Percentiles rank a stretch among this genome's conserved stretches.
These are phyloP conservation scores for Cajanus cajan DNA, from an alignment of 306 rosid species.

Conservation along the genomic window DNA sequence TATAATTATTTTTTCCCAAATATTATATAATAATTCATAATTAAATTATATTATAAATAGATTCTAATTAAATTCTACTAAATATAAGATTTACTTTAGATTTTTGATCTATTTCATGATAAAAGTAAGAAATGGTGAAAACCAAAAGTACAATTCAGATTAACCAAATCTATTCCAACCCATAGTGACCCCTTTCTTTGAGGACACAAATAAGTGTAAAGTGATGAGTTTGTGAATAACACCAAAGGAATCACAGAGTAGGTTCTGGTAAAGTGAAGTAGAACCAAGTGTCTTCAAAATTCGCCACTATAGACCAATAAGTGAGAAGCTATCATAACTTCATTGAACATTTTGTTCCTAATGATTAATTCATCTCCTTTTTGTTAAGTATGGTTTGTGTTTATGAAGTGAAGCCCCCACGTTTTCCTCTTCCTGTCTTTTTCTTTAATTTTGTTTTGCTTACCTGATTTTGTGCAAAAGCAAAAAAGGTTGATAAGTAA, in stretches of 20 bases:
- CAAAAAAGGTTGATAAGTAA: slow-evolving; percentile 7
- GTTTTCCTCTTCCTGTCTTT: slow-evolving; percentile 20
- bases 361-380: slow-evolving; percentile 49
- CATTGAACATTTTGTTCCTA: slow-evolving; percentile 52
- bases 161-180: background rate
- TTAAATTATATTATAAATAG: too few species aligned
- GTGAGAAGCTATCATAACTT: slow-evolving; percentile 46
- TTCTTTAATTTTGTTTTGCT: slow-evolving; percentile 9
- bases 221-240: background rate
- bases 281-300: slow-evolving; percentile 16
- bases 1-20: too few species aligned
- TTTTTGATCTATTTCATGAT: background rate
- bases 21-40: too few species aligned
- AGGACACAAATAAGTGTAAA: slow-evolving; percentile 10
- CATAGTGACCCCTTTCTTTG: background rate
- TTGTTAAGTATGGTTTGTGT: slow-evolving; percentile 37
- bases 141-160: background rate
- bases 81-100: background rate
- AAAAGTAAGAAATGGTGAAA: background rate
- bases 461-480: slow-evolving; percentile 19
- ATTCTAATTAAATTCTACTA: background rate
- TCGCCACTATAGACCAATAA: slow-evolving; percentile 34
- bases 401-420: slow-evolving; percentile 26
- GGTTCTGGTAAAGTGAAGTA: slow-evolving; percentile 25
- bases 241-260: slow-evolving; percentile 9